Base-by-base conservation (phyloP, 1,284 basidiomycete species). In the Coniferiporia sulphurascens region DNA sequence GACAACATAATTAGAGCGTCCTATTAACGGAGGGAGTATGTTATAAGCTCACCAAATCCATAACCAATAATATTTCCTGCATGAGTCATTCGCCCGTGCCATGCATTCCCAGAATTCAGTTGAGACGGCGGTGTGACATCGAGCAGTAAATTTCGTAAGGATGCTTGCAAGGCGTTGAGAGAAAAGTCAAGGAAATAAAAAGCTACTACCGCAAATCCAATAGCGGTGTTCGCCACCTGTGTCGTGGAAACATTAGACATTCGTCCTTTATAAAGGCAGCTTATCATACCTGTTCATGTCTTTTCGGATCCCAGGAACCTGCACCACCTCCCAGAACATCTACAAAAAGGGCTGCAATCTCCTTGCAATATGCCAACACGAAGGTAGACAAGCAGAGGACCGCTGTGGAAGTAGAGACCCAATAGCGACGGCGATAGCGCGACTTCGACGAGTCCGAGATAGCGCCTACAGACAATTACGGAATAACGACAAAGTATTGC, bases 141-240 rank as follows among this genome's bases (percentile, higher is more conserved):
- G 60, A 99, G 80, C 12, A 98, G 81, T 21, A 99, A 83, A 69
- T 97, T 97, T 38, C 95, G 82, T 19, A 96, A 76, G 2, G 94
- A 94, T 0, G 94, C 95, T 80, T 98, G 95, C 48, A 98, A 76
- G 2, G 91, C 93, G 71, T 99, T 99, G 62, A 99, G 80, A 7
- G 93, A 91, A 71, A 98, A 98, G 72, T 98, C 96, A 27, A 98
- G 80, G 53, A 95, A 73, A 73, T 96, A 98, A 73, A 99, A 98
- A 1, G 90, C 89, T 12, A 89, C 76, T n/a, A 99, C 83, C 1
- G 95, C 95, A 55, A 98, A 84, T 36, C 78, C 83, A 62, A 97
- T 95, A 9, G 92, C 84, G 15, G 82, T 85, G 63, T 80, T 82
- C 50, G 80, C 74, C 15, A 84, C 85, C 91, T 93, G 61, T 43